Evolutionary conservation across 75 land plant genomes (phyloP), one percentile per base, ranked within the genome.

Genomic region (Pinus taeda): DNA sequence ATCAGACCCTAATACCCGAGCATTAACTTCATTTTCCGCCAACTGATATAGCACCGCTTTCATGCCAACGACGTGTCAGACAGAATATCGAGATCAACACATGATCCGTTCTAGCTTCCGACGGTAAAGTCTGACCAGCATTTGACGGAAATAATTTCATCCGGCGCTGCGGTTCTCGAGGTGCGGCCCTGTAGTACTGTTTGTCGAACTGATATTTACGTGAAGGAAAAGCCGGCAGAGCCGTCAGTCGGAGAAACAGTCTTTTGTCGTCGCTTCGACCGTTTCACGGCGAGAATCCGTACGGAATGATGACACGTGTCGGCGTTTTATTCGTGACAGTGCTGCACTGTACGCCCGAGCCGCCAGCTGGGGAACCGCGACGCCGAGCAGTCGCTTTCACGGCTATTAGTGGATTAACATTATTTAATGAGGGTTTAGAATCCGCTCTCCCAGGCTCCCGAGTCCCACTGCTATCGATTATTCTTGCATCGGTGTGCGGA

Each of bases 341-440:
- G 53, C 42, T 37, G 49, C 49, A 11, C 13, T 21, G 37, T 69
- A 45, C 49, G 49, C 22, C 42, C 71, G 3, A 69, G 71, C 71
- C 71, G 53, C 71, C 71, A 69, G 71, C 71, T 69, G 71, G 71
- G 71, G 20, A 69, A 69, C 11, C 49, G 71, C 36, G 71, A 69
- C 53, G 71, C 71, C 42, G 24, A 69, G 49, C 45, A 36, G 71
- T 69, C 71, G 45, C 71, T 69, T 69, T 69, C 53, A 0, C 20
- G n/a, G 49, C 42, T 69, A 69, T 33, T 69, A 69, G 37, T 21
- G 12, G 49, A 9, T 42, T 69, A 69, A 8, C 0, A 39, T 2
- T 69, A 69, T 69, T 67, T 42, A 33, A 69, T 17, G 9, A 21
- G 4, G 4, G 53, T 69, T 69, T 39, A 36, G 53, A 69, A 42